Percentiles rank a stretch among this genome's conserved stretches.
phyloP scores from a whole-genome alignment of 2,329 filamentous ascomycete species.

The Dothideomycetes sp. region DNA sequence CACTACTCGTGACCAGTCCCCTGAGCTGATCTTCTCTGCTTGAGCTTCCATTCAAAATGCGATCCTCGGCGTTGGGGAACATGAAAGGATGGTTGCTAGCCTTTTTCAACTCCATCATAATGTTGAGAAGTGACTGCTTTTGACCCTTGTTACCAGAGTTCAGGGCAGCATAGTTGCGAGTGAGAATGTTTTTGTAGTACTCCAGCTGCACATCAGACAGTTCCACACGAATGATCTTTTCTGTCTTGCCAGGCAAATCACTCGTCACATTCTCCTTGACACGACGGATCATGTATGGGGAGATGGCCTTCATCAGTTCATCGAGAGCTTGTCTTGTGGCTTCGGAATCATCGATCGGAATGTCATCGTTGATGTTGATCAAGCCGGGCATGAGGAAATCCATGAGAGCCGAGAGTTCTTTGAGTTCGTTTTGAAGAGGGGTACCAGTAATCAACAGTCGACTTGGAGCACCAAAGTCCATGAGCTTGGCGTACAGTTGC shows the following conservation, averaged over 20 bases:
- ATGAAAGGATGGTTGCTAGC: conserved; percentile 98
- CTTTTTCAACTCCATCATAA: conserved; percentile 99
- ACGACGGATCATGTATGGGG: conserved; percentile 87
- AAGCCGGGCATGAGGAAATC: conserved; percentile 97
- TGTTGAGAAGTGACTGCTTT: conserved; percentile 91
- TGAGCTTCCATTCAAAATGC: conserved; percentile 61
- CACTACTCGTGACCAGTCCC: conserved; percentile 88
- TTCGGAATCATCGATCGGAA: conserved; percentile 65
- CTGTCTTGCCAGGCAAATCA: conserved; percentile 89
- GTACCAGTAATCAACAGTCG: conserved; percentile 93
- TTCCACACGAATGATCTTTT: conserved; percentile 98
- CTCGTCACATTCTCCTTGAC: conserved; percentile 98
- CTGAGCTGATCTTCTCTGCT: conserved; percentile 86
- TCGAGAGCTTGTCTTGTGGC: conserved; percentile 81
- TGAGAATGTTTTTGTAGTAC: conserved; percentile 98
- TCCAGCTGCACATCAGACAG: conserved; percentile 92
- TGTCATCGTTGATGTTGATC: conserved; percentile 80
- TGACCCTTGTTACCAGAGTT: conserved; percentile 84
- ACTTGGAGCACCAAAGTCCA: conserved; percentile 79
- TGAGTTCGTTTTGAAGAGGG: conserved; percentile 92
- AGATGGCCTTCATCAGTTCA: conserved; percentile 75
- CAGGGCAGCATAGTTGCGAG: conserved; percentile 87
- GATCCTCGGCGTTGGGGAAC: conserved; percentile 89
- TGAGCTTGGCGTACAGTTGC: conserved; percentile 76
- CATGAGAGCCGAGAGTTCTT: conserved; percentile 82